Base-by-base conservation (phyloP, 768 basidiomycete species). In the Clavaria fumosa region DNA sequence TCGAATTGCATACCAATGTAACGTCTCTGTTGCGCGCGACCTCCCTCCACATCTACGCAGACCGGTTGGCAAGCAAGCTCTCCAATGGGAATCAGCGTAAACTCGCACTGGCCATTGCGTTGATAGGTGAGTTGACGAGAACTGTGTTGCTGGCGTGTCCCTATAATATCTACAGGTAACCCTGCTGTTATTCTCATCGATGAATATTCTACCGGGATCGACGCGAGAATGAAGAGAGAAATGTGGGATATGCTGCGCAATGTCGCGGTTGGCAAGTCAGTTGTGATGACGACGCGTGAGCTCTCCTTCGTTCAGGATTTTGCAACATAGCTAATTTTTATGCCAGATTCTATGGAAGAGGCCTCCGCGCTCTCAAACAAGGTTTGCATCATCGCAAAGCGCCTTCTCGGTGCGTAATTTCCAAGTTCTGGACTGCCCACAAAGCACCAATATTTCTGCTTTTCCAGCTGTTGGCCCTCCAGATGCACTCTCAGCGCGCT, bases 21-120 rank as follows among this genome's bases (percentile, higher is more conserved):
- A 61, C 72, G 5, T 53, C 61, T 5, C 57, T 85, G 15, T 60
- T 85, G 53, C 50, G 51, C 5, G 75, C 70, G 3, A 75, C 77
- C 3, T 70, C 71, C 3, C 53, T 84, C 32, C 40, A 57, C 30
- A 50, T 57, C 32, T 84, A 83, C 47, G 73, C 76, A 0, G 70
- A 83, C 49, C 67, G 78, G 9, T 53, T 84, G 14, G 83, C 82
- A 0, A 78, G 73, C 46, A 75, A 72, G 47, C 58, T 86, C 17
- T 81, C 78, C 3, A 79, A 83, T 0, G 83, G 83, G 1, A 84
- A 85, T 46, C 80, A 83, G 50, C 61, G 82, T 24, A 85, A 86
- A 45, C 52, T 85, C 14, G 62, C 78, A 0, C 60, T 86, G 31
- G 79, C 82, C 3, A 84, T 85, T 42, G 74, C 83, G 4, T 59